These are phyloP conservation scores for Botrytis pseudocinerea DNA, from an alignment of 2,329 filamentous ascomycete genomes.

Conservation along the genomic window DNA sequence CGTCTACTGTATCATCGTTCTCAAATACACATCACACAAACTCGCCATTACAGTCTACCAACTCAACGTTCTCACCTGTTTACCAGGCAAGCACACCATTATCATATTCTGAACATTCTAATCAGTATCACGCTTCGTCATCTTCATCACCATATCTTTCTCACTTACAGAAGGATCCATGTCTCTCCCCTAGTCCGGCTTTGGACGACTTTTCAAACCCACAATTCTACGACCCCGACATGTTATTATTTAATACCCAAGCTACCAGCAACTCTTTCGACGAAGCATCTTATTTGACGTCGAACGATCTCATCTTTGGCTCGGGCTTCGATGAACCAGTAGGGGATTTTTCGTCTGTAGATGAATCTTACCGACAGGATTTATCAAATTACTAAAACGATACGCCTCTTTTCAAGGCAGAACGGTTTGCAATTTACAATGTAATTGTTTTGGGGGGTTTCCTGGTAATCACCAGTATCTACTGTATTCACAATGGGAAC, in stretches of 20 bases:
- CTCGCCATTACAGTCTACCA: not conserved
- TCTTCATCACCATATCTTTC: conserved; percentile 1
- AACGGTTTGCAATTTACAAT: not conserved
- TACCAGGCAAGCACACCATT: conserved; percentile 4
- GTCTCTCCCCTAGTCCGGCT: not conserved
- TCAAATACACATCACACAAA: not conserved
- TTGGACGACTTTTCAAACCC: not conserved
- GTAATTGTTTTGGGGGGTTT: not conserved
- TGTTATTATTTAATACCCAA: not conserved
- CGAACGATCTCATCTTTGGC: not conserved
- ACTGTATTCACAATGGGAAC: not conserved
- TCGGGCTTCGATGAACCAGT: not conserved
- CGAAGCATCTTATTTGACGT: not conserved
- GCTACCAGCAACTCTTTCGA: not conserved
- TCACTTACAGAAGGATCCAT: not conserved
- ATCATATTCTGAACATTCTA: conserved; percentile 1
- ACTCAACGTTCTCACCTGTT: not conserved
- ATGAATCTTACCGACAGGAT: not conserved
- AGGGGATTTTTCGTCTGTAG: not conserved
- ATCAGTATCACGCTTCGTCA: not conserved
- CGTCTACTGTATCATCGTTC: conserved; percentile 1
- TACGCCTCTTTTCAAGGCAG: not conserved
- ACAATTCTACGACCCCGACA: not conserved
- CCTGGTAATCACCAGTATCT: not conserved
- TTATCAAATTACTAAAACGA: not conserved